Percentiles rank a stretch among this genome's conserved stretches.
These are phyloP conservation scores for Annona cherimola DNA, from an alignment of 164 flowering plant genomes.

Conservation along the genomic window DNA sequence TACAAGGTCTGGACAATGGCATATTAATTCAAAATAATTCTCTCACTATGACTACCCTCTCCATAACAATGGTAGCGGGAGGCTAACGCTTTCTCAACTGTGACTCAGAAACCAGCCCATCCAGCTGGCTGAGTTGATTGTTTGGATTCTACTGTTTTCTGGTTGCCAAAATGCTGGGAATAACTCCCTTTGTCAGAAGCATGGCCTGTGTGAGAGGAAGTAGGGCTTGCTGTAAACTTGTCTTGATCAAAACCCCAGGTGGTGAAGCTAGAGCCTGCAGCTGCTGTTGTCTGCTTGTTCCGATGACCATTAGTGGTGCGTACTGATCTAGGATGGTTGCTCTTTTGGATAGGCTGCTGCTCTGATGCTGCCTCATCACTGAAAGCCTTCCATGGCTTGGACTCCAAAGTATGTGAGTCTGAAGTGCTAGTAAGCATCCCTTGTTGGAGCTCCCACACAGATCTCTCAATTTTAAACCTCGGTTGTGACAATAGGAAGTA, in stretches of 20 bases:
- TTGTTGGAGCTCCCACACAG: too few species aligned
- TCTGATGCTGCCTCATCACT: slow-evolving; percentile 29
- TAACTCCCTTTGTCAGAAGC: slow-evolving; percentile 29
- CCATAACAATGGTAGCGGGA: too few species aligned
- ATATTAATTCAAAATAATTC: too few species aligned
- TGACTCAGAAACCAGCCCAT: slow-evolving; percentile 91
- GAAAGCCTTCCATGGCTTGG: slow-evolving; percentile 46
- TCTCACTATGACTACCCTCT: too few species aligned
- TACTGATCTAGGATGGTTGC: slow-evolving; percentile 40
- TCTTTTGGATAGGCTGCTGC: slow-evolving; percentile 24
- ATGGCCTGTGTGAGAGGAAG: slow-evolving; percentile 34
- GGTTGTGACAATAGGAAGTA: too few species aligned
- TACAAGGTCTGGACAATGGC: too few species aligned
- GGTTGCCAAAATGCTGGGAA: slow-evolving; percentile 42
- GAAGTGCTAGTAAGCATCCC: too few species aligned
- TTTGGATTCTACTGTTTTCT: slow-evolving; percentile 41
- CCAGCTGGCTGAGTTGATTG: slow-evolving; percentile 82
- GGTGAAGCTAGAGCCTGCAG: slow-evolving; percentile 31
- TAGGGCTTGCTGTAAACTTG: slow-evolving; percentile 60
- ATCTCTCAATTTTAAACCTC: slow-evolving; percentile 53
- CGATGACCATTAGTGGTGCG: slow-evolving; percentile 55
- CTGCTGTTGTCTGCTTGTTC: slow-evolving; percentile 32
- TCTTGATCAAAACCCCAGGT: slow-evolving; percentile 84
- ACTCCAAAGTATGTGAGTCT: slow-evolving; percentile 46
- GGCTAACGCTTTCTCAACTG: too few species aligned